Percentiles rank a stretch among this genome's conserved stretches.
Conservation (phyloP, 495 filamentous ascomycete species). For the Ascodesmis nigricans region DNA sequence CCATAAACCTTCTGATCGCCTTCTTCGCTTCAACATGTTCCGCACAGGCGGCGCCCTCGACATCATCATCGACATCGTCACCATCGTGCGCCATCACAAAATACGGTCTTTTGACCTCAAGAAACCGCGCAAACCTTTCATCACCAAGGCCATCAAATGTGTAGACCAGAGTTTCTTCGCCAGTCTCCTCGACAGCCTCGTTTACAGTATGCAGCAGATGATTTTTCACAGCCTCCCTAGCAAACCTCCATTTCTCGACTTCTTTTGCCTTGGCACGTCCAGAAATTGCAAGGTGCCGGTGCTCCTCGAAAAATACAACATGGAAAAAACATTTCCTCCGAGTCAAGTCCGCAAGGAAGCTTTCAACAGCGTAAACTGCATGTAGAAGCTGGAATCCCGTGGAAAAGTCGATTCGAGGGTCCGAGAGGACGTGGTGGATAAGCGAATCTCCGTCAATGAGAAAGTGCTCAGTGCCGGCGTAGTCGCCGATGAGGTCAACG, state of each 20-base stretch:
- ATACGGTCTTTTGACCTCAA: conserved; percentile 30
- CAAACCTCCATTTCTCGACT: conserved; percentile 33
- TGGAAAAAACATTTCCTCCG: conserved; percentile 40
- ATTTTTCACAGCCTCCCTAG: conserved; percentile 37
- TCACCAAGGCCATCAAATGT: conserved; percentile 28
- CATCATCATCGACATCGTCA: conserved; percentile 17
- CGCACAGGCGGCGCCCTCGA: neutral
- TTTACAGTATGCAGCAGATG: conserved; percentile 30
- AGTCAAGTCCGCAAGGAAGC: conserved; percentile 34
- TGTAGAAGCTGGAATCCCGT: conserved; percentile 50
- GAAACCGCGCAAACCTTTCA: conserved; percentile 30
- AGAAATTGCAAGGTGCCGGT: conserved; percentile 24
- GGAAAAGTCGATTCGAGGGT: conserved; percentile 32
- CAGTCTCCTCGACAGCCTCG: conserved; percentile 5
- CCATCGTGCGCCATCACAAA: conserved; percentile 54
- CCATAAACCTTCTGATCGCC: conserved; percentile 3
- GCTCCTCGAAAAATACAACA: conserved; percentile 15
- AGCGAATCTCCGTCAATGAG: conserved; percentile 54
- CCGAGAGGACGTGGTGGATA: conserved; percentile 36
- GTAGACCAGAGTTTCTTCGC: conserved; percentile 23
- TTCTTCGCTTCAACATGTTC: neutral
- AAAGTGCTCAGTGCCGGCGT: conserved; percentile 49
- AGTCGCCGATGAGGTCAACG: conserved; percentile 48
- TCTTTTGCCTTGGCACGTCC: conserved; percentile 5
- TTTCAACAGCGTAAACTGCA: conserved; percentile 43